A percentile compares a stretch with the other conserved stretches of the same genome.
These are phyloP conservation scores for Hamamelis virginiana DNA, from an alignment of 164 flowering plant species.

Conservation along the genomic window DNA sequence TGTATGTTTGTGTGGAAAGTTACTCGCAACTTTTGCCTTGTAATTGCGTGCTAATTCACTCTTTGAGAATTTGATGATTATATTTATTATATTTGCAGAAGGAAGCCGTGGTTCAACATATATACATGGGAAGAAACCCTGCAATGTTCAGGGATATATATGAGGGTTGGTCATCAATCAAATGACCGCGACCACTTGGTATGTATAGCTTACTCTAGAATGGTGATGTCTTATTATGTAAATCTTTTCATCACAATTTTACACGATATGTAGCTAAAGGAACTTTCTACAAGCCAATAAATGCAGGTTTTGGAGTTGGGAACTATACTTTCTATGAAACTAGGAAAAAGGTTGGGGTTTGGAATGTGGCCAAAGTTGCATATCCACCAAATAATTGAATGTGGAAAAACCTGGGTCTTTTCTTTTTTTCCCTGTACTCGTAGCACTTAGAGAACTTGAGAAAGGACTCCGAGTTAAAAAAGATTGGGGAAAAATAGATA, in stretches of 20 bases:
- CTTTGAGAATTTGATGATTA: background rate
- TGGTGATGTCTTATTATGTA: background rate
- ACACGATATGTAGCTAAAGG: background rate
- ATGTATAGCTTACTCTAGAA: constrained; percentile 9
- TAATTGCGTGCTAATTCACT: background rate
- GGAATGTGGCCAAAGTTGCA: constrained; percentile 92
- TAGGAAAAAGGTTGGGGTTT: constrained; percentile 84
- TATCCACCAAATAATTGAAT: constrained; percentile 27
- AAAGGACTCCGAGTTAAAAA: too few species aligned
- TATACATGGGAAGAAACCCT: constrained; percentile 88
- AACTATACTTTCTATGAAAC: constrained; percentile 72
- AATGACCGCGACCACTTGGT: constrained; percentile 94
- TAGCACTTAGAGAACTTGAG: too few species aligned
- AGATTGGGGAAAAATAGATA: too few species aligned
- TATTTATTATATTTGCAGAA: constrained; percentile 42
- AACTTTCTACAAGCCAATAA: background rate
- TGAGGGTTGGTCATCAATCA: constrained; percentile 68
- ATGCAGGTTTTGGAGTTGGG: constrained; percentile 92
- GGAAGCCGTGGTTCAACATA: constrained; percentile 59
- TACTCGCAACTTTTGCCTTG: background rate
- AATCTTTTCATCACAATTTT: background rate
- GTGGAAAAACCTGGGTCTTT: too few species aligned
- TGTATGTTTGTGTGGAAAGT: background rate
- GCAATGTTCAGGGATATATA: constrained; percentile 81
- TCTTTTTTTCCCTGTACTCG: too few species aligned